Conservation (phyloP, 1,284 basidiomycete species). For the Erythrobasidium hasegawianum region DNA sequence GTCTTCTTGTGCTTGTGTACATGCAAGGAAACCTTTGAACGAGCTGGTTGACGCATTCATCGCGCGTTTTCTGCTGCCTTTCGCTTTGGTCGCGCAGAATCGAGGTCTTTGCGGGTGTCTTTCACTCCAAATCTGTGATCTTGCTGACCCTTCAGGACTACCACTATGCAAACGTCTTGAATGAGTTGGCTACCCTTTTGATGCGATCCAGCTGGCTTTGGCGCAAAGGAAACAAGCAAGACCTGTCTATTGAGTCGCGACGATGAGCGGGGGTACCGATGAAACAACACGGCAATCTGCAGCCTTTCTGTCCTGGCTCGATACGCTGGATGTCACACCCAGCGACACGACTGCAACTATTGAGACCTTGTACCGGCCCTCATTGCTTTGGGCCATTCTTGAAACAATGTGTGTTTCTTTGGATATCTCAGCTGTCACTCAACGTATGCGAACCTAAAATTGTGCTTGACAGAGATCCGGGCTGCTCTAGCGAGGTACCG, state of each 20-base stretch:
- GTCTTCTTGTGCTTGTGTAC: background rate
- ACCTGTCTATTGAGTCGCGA: too few relatives aligned
- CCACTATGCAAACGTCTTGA: background rate
- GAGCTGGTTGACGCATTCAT: constrained; percentile 25
- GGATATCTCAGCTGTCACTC: background rate
- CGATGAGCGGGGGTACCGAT: too few relatives aligned
- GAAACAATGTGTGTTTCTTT: constrained; percentile 11
- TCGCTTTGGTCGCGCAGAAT: background rate
- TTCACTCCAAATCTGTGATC: background rate
- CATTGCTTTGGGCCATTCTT: constrained; percentile 1
- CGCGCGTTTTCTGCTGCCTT: background rate
- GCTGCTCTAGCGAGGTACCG: background rate
- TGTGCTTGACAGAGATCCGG: background rate
- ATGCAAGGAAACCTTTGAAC: background rate
- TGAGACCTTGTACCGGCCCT: constrained; percentile 16
- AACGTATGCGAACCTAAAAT: background rate
- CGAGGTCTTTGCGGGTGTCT: background rate
- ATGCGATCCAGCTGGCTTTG: too few relatives aligned
- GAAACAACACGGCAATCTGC: constrained; percentile 1
- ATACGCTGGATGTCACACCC: background rate
- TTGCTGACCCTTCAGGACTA: background rate
- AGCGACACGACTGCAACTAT: background rate
- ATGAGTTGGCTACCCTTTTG: background rate
- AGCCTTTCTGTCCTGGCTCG: constrained; percentile 21
- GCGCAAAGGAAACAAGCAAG: too few relatives aligned